Conservation (phyloP, 768 basidiomycete genomes). For the Phaeolepiota aurea region DNA sequence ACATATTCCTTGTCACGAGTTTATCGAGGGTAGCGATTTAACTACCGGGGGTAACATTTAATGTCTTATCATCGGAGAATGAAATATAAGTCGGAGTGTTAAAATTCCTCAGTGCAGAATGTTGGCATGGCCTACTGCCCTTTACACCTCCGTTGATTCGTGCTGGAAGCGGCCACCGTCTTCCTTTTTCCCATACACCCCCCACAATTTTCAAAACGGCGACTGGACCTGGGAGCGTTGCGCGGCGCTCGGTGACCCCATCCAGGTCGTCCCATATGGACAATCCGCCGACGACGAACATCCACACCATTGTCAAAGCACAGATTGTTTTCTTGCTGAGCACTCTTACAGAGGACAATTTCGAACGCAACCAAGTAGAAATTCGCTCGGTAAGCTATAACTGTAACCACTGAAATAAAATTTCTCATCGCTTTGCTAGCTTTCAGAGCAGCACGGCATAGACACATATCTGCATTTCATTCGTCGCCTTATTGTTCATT, state of each 20-base stretch:
- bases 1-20: slow-evolving; percentile 27
- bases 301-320: slow-evolving; percentile 89
- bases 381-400: slow-evolving; percentile 74
- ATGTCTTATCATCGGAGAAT: slow-evolving; percentile 22
- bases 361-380: slow-evolving; percentile 87
- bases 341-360: slow-evolving; percentile 95
- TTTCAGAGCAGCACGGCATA: slow-evolving; percentile 93
- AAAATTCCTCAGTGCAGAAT: no score
- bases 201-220: slow-evolving; percentile 54
- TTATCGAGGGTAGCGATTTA: slow-evolving; percentile 20
- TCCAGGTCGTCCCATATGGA: slow-evolving; percentile 85
- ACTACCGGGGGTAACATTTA: slow-evolving; percentile 6
- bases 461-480: slow-evolving; percentile 98
- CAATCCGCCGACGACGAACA: slow-evolving; percentile 76
- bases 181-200: slow-evolving; percentile 28
- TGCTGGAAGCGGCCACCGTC: slow-evolving; percentile 33
- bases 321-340: slow-evolving; percentile 97
- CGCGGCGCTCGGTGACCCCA: slow-evolving; percentile 67
- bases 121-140: slow-evolving; percentile 22
- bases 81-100: no score
- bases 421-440: slow-evolving; percentile 36
- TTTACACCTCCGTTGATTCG: slow-evolving; percentile 31
- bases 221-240: slow-evolving; percentile 60
- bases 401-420: neutral
- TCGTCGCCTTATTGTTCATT: slow-evolving; percentile 87